These are phyloP conservation scores for Biscutella laevigata DNA, from an alignment of 441 rosid species.

Conservation along the genomic window DNA sequence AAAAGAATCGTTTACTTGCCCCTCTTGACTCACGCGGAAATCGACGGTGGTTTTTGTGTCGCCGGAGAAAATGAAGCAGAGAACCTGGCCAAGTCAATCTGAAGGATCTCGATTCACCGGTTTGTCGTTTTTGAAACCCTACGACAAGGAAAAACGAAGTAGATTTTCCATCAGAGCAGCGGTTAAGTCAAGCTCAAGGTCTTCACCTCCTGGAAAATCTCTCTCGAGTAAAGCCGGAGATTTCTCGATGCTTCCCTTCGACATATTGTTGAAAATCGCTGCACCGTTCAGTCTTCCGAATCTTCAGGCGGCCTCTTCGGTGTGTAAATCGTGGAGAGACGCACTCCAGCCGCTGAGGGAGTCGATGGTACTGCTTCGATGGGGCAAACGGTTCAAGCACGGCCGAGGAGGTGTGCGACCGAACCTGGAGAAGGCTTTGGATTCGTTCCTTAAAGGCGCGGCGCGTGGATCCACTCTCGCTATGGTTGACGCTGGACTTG, in stretches of 20 bases:
- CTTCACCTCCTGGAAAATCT: neutral
- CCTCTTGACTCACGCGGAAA: slow-evolving; percentile 1
- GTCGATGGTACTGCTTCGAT: slow-evolving; percentile 57
- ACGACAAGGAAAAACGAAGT: slow-evolving; percentile 19
- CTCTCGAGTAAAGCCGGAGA: slow-evolving; percentile 21
- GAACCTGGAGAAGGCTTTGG: slow-evolving; percentile 65
- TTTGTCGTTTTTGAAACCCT: slow-evolving; percentile 21
- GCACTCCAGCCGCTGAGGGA: slow-evolving; percentile 73
- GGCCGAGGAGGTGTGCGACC: slow-evolving; percentile 58
- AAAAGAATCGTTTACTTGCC: slow-evolving; percentile 12
- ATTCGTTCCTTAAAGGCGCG: slow-evolving; percentile 67
- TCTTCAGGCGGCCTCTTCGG: slow-evolving; percentile 59
- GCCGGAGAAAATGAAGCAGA: slow-evolving; percentile 37
- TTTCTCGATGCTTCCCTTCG: slow-evolving; percentile 64
- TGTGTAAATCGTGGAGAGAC: slow-evolving; percentile 72
- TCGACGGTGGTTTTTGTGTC: slow-evolving; percentile 12
- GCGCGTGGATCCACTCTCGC: slow-evolving; percentile 78
- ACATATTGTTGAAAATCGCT: slow-evolving; percentile 50
- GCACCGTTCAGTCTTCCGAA: slow-evolving; percentile 56
- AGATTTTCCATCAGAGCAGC: slow-evolving; percentile 10
- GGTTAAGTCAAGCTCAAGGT: slow-evolving; percentile 8
- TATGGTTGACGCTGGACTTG: slow-evolving; percentile 87
- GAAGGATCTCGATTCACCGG: slow-evolving; percentile 38
- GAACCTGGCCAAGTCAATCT: slow-evolving; percentile 47
- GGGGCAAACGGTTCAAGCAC: slow-evolving; percentile 83